Conservation (phyloP, 345 rosid species). For the Noccaea bulbosa region DNA sequence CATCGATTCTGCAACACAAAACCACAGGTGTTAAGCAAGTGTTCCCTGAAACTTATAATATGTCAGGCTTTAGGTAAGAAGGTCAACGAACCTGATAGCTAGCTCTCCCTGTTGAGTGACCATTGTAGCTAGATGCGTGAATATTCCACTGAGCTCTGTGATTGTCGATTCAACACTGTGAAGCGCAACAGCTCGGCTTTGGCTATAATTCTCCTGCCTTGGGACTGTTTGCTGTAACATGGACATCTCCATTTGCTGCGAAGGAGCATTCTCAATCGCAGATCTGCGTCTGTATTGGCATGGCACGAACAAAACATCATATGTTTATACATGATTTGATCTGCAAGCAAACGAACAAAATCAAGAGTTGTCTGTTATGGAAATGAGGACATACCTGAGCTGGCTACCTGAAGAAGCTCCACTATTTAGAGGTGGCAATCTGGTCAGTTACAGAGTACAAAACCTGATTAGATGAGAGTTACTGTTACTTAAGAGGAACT, state of each 20-base stretch:
- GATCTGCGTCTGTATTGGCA: slow-evolving; percentile 71
- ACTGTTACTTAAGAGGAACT: neutral
- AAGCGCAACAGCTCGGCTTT: slow-evolving; percentile 76
- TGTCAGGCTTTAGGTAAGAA: slow-evolving; percentile 6
- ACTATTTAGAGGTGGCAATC: slow-evolving; percentile 51
- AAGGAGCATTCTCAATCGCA: slow-evolving; percentile 66
- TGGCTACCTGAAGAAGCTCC: slow-evolving; percentile 76
- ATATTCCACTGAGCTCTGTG: slow-evolving; percentile 86
- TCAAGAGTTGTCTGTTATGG: neutral
- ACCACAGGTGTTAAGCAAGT: slow-evolving; percentile 11
- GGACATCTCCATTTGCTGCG: slow-evolving; percentile 82
- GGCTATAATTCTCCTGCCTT: slow-evolving; percentile 70
- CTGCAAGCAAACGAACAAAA: slow-evolving; percentile 14
- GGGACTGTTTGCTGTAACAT: slow-evolving; percentile 90
- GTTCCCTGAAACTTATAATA: slow-evolving; percentile 15
- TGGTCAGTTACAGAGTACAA: slow-evolving; percentile 35
- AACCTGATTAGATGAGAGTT: slow-evolving; percentile 36
- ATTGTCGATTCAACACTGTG: slow-evolving; percentile 89
- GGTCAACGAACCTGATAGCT: slow-evolving; percentile 62
- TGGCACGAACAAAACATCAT: slow-evolving; percentile 19
- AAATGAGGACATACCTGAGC: slow-evolving; percentile 60
- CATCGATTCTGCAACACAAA: slow-evolving; percentile 72
- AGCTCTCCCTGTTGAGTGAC: slow-evolving; percentile 90
- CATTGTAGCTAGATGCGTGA: slow-evolving; percentile 89
- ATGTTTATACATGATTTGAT: slow-evolving; percentile 17